Evolutionary conservation across 306 rosid species (phyloP), one percentile per base, ranked within the genome.

Genomic region (Lotus japonicus): DNA sequence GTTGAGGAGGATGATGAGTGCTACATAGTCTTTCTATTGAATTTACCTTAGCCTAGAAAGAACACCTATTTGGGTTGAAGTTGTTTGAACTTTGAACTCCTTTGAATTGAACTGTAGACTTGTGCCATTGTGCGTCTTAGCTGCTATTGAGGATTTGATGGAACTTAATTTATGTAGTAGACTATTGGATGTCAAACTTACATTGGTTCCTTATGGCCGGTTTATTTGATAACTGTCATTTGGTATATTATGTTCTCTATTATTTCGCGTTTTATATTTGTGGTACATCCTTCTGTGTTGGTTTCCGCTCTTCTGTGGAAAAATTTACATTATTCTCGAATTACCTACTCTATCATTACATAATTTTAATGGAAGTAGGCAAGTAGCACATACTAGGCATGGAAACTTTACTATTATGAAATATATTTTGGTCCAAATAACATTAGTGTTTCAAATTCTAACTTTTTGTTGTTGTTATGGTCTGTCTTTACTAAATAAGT

Each of bases 1-100:
- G 79, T 56, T 70, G 67, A 67, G 76, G 70, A 35, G 38, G 80
- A 52, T 14, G 68, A 68, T 39, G 76, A 68, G 70, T 39, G 41
- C 70, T 75, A 41, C 41, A 11, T 12, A 45, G 62, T 71, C 67
- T 54, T 26, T 43, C 52, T 56, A 10, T 58, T 44, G 9, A 14
- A 63, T 53, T 55, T 63, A 57, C 51, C 4, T 52, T 43, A 52
- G 72, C 76, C 17, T 8, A 48, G 64, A 52, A 58, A 73, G 36
- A 13, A 38, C 62, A n/a, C 41, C 18, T 50, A 35, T 64, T 56
- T 58, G 78, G 46, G 50, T 70, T 70, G 11, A 72, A 59, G 70
- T 42, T 74, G 50, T 74, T 74, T 66, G 63, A 53, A 52, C 77
- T 26, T 70, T 60, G 55, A 52, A 39, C 75, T 26, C 71, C 9